Evolutionary conservation across 306 rosid species (phyloP), one percentile per base, ranked within the genome.

Genomic region (Betula pendula): DNA sequence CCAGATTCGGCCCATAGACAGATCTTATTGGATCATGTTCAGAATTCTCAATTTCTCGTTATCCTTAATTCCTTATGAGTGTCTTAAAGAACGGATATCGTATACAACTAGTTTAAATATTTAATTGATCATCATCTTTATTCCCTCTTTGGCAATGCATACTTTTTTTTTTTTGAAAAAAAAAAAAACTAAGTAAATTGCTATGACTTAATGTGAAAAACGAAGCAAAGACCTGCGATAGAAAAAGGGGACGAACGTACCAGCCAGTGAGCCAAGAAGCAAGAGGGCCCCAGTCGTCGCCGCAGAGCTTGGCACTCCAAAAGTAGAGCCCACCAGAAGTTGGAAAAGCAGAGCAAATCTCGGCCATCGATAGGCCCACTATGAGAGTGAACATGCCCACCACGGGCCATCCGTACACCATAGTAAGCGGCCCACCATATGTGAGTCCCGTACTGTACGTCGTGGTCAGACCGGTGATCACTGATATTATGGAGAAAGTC

Each of bases 281-380:
- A n/a, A 80, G 70, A 42, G 87, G 83, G 4, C 85, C 87, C 80
- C 77, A 74, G 0, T 66, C 63, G 13, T 27, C 0, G 20, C 85
- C 85, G 15, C 77, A 31, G 69, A 86, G 80, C 78, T 66, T 77
- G 68, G 87, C 81, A 17, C 89, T 86, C 89, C 89, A 83, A 50
- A 86, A 86, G 76, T 82, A 85, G n/a, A 85, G 89, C 42, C 89
- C 89, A 69, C 83, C 87, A 17, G 87, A 82, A 76, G 89, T 85
- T 25, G 87, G 89, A 45, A 25, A 83, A 20, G 89, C 83, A 17
- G 89, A 86, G 49, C 87, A 86, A 76, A 86, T 83, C 83, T 86
- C 87, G 5, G 89, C 87, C 85, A 86, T 77, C 0, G 89, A 74
- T 0, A 75, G 43, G 8, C 87, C 89, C 74, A 86, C 89, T 0